Conservation (phyloP, 768 basidiomycete genomes). For the Punctularia strigosozonata region DNA sequence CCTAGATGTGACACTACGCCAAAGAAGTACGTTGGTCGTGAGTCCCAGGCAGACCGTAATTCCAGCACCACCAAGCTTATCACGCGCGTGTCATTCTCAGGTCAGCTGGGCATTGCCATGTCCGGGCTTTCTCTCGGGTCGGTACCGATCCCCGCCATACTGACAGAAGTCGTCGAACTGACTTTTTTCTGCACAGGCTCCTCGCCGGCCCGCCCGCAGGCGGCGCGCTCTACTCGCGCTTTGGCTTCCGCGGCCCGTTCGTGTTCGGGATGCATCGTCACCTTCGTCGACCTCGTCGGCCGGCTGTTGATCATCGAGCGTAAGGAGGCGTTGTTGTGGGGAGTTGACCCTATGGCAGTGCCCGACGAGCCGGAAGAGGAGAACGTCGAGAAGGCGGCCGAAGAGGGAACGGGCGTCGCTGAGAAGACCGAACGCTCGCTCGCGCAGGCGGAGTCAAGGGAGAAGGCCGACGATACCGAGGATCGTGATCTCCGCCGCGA, state of each 20-base stretch:
- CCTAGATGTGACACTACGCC: slow-evolving; percentile 25
- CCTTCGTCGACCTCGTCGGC: slow-evolving; percentile 21
- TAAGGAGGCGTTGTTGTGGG: slow-evolving; percentile 20
- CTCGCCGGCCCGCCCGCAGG: slow-evolving; percentile 26
- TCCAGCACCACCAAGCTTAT: not conserved
- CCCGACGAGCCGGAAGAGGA: slow-evolving; percentile 1
- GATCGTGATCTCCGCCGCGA: too few relatives aligned
- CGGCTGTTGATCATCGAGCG: slow-evolving; percentile 27
- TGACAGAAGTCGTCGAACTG: not conserved
- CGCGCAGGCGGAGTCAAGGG: slow-evolving; percentile 1
- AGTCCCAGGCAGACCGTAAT: slow-evolving; percentile 8
- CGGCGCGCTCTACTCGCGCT: slow-evolving; percentile 22
- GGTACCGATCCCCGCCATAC: not conserved
- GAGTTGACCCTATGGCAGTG: slow-evolving; percentile 12
- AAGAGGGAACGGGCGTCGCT: too few relatives aligned
- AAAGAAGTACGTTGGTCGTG: slow-evolving; percentile 21
- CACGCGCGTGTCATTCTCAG: slow-evolving; percentile 9
- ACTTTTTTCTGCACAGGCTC: slow-evolving; percentile 10
- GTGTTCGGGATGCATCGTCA: slow-evolving; percentile 22
- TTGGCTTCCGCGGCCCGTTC: slow-evolving; percentile 27
- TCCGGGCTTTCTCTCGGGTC: slow-evolving; percentile 27
- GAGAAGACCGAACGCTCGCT: slow-evolving; percentile 6
- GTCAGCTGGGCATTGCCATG: slow-evolving; percentile 28
- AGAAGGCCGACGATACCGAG: too few relatives aligned
- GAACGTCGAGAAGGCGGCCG: too few relatives aligned